These are phyloP conservation scores for Aphanomyces euteiches DNA, from an alignment of 352 stramenopile genomes.

Conservation along the genomic window DNA sequence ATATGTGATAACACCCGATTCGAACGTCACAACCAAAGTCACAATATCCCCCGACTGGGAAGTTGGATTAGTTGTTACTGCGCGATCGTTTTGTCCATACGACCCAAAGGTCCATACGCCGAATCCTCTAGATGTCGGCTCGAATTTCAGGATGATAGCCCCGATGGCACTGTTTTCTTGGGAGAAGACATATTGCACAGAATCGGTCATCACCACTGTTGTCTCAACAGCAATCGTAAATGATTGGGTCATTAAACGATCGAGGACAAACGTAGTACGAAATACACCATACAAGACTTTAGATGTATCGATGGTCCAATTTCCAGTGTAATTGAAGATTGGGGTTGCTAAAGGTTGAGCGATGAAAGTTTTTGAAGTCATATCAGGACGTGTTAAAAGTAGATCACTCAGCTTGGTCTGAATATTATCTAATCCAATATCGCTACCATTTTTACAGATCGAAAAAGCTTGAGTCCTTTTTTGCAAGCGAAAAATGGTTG, in stretches of 20 bases:
- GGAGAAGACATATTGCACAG: conserved; percentile 8
- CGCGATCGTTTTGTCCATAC: neutral
- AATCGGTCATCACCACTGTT: neutral
- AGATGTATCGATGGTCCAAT: conserved; percentile 12
- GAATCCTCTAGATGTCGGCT: neutral
- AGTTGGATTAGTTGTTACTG: conserved; percentile 8
- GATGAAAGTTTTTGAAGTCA: neutral
- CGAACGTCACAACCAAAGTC: conserved; percentile 6
- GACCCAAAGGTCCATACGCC: conserved; percentile 8
- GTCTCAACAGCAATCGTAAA: conserved; percentile 19
- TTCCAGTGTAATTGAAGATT: conserved; percentile 12
- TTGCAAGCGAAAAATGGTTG: conserved; percentile 9
- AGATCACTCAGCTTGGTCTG: neutral
- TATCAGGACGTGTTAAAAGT: neutral
- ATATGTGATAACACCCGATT: conserved; percentile 9
- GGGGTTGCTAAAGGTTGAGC: neutral
- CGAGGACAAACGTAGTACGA: neutral
- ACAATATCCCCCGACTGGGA: conserved; percentile 9
- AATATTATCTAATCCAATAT: neutral
- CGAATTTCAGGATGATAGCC: conserved; percentile 13
- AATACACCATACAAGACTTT: conserved; percentile 16
- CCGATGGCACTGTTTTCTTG: conserved; percentile 5
- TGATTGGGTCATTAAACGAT: neutral
- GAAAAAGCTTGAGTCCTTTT: neutral
- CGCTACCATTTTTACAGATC: conserved; percentile 7